Conservation (phyloP, 345 rosid species). For the Barbarea vulgaris region DNA sequence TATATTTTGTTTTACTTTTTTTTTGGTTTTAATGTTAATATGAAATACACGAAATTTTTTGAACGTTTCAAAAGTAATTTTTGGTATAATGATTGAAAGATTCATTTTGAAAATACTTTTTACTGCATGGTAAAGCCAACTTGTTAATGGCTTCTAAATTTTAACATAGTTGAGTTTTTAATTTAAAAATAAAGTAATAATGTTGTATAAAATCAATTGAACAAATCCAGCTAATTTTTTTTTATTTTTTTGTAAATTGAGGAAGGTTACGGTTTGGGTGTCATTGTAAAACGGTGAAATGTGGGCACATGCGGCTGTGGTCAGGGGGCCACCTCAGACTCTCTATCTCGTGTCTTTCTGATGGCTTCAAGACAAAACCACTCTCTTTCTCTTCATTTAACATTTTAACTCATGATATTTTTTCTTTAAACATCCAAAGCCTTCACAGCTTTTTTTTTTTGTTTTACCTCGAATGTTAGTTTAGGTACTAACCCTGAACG, state of each 20-base stretch:
- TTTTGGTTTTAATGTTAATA: no score
- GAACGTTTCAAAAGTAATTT: neutral
- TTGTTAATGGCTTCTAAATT: neutral
- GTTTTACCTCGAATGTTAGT: constrained; percentile 6
- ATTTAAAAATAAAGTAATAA: neutral
- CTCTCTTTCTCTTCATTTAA: constrained; percentile 33
- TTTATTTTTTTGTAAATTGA: neutral
- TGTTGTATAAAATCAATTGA: neutral
- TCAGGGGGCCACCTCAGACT: constrained; percentile 46
- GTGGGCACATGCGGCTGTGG: constrained; percentile 45
- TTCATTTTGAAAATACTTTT: neutral
- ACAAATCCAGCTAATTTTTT: neutral
- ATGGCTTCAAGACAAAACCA: constrained; percentile 43
- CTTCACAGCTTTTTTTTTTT: constrained; percentile 18
- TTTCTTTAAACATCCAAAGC: constrained; percentile 17
- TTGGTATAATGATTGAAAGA: neutral
- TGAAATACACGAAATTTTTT: no score
- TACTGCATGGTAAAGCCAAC: neutral
- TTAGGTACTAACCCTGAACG: constrained; percentile 1
- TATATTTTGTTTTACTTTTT: neutral
- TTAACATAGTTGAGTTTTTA: neutral
- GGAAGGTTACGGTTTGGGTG: constrained; percentile 36
- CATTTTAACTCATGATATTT: constrained; percentile 30
- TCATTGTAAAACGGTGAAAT: constrained; percentile 45
- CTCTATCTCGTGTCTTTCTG: constrained; percentile 42